Evolutionary conservation across 176 grass and related monocot species (phyloP).

Genomic region (Oryza officinalis): DNA sequence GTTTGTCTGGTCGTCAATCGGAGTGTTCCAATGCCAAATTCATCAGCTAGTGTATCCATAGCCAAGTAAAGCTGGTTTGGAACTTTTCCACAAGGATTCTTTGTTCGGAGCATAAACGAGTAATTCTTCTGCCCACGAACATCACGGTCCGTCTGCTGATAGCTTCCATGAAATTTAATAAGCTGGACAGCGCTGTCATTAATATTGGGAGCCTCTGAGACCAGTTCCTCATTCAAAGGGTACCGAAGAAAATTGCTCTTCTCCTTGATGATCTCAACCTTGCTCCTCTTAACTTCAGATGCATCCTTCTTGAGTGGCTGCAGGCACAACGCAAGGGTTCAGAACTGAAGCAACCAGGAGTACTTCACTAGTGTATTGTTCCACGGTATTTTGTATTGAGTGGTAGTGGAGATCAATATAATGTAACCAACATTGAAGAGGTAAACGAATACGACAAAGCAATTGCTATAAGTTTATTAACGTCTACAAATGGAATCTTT

Average conservation of each 20-base stretch:
- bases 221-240: constrained; percentile 87
- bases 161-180: constrained; percentile 98
- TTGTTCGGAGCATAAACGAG: constrained; percentile 96
- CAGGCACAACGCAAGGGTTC: constrained; percentile 17
- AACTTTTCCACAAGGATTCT: constrained; percentile 95
- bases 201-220: constrained; percentile 80
- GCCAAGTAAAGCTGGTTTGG: constrained; percentile 82
- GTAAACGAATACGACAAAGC: neutral
- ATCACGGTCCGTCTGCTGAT: constrained; percentile 87
- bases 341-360: neutral
- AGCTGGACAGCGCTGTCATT: constrained; percentile 83
- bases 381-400: neutral
- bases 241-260: constrained; percentile 94
- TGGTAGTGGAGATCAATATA: neutral
- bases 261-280: constrained; percentile 97
- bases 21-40: constrained; percentile 94
- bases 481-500: constrained; percentile 21
- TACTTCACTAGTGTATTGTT: neutral
- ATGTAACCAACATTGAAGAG: neutral
- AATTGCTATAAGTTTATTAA: neutral
- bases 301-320: constrained; percentile 73
- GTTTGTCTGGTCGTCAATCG: constrained; percentile 93
- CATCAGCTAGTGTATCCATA: constrained; percentile 88
- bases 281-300: constrained; percentile 79
- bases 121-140: constrained; percentile 83